Base-by-base conservation (phyloP, 176 grass and related monocot genomes). In the Phoenix roebelenii region DNA sequence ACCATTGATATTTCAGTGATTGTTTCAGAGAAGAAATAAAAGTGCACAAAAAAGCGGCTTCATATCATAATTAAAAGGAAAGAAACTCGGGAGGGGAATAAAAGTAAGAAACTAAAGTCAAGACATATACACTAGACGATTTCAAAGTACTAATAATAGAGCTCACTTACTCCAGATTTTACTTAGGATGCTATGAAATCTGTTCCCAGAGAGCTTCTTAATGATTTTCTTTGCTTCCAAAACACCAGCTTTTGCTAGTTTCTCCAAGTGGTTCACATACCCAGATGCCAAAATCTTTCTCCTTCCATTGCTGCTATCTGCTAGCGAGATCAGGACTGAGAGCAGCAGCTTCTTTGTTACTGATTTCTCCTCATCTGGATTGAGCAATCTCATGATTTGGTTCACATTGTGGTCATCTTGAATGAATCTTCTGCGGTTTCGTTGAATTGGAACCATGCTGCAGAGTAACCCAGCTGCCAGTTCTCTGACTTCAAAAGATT, bases 231-330 rank as follows among this genome's bases (percentile, higher is more conserved):
- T 98, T 0, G 93, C 93, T 24, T 92, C 87, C 1, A 59, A 51
- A 18, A 77, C 82, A 0, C 74, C 79, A 20, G 85, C 53, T 14
- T 81, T 78, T 19, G 80, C 93, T 3, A 98, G 66, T 58, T 81
- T 81, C 63, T 92, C 85, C 39, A 98, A 67, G 65, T 57, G 23
- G 24, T 60, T 20, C 71, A 88, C 70, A 73, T 88, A 67, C 22
- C 86, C 79, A 49, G 81, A 98, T 20, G 84, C 72, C 51, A 81
- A 76, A 19, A 98, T 88, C 81, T 83, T 88, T 75, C 77, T 92
- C 76, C 87, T 85, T n/a, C 76, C 93, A 55, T 22, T 69, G 72
- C 50, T 83, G 60, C 78, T 88, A 52, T 98, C 93, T 16, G 87
- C 50, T 50, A 98, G 35, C 4, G 79, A 70, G 80, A 71, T 58